These are phyloP conservation scores for Suaeda aralocaspica DNA, from an alignment of 148 eudicot species.

Conservation along the genomic window DNA sequence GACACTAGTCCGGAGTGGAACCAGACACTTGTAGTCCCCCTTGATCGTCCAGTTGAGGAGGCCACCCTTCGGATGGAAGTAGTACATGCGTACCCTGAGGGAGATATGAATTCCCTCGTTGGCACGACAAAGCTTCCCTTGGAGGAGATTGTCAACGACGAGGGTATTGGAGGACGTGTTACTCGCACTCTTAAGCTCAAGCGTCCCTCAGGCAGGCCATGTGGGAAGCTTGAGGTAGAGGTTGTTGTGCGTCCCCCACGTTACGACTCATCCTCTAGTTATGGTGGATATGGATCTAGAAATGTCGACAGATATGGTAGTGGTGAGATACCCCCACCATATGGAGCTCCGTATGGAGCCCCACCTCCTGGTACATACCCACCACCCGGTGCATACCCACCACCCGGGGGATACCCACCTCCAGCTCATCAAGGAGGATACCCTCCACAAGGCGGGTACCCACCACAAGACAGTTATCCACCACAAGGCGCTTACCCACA, in stretches of 20 bases:
- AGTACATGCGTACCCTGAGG: constrained; percentile 56
- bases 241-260: constrained; percentile 44
- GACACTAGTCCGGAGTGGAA: constrained; percentile 69
- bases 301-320: constrained; percentile 3
- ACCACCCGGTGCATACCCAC: constrained; percentile 14
- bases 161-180: constrained; percentile 36
- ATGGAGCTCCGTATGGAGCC: constrained; percentile 3
- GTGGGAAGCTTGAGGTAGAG: constrained; percentile 54
- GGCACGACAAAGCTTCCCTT: constrained; percentile 58
- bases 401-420: background rate
- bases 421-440: background rate
- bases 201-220: constrained; percentile 90
- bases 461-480: too few species aligned
- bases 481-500: too few species aligned
- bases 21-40: constrained; percentile 52
- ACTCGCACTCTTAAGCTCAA: constrained; percentile 44
- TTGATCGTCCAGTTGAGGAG: constrained; percentile 58
- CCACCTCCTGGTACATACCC: background rate
- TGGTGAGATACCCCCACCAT: too few species aligned
- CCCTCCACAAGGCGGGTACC: too few species aligned
- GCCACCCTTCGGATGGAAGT: constrained; percentile 57
- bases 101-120: constrained; percentile 67
- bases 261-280: too few species aligned
- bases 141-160: constrained; percentile 53
- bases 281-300: constrained; percentile 34